Base-by-base conservation (phyloP, 257 asterid species). In the Scutellaria baicalensis region DNA sequence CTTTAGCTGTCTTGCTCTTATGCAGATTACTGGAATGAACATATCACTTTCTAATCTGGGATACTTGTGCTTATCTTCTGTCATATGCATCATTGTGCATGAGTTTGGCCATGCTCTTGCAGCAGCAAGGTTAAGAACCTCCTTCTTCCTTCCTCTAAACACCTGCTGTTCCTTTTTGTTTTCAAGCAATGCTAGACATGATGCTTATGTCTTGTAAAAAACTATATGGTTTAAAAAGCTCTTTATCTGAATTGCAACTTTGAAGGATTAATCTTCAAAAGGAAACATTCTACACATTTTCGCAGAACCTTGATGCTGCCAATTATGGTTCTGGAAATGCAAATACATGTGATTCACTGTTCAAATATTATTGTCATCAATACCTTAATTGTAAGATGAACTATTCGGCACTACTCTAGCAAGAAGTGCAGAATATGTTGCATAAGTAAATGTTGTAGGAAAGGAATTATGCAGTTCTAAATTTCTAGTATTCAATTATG, bases 41-140 rank as follows among this genome's bases (percentile, higher is more conserved):
- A 76, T 85, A 66, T 93, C 97, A 57, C 74, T 85, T 50, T 69
- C 87, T 66, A 86, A 73, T 68, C 38, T 83, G 74, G 97, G 87
- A 43, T 83, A 84, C 84, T 6, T 93, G 81, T 83, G 91, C 81
- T 33, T 85, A 72, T 88, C 96, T 70, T 75, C 97, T 27, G 71
- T 88, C 48, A 9, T 85, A 40, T 83, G 94, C 50, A 79, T 93
- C 68, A 62, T 77, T 59, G 83, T 88, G 59, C 98, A 93, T 80
- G 98, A 93, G 80, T 81, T 88, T 72, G 98, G 98, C 39, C 98
- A 93, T 69, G 96, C 92, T 57, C 87, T 93, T 74, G 92, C 98
- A 68, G 98, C 98, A 74, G 97, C 98, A 73, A 85, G 98, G 98
- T 92, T 80, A 84, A 69, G 77, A 73, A 58, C 72, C 59, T 58